Conservation (phyloP, 2,329 filamentous ascomycete species). For the Scleromitrula shiraiana region DNA sequence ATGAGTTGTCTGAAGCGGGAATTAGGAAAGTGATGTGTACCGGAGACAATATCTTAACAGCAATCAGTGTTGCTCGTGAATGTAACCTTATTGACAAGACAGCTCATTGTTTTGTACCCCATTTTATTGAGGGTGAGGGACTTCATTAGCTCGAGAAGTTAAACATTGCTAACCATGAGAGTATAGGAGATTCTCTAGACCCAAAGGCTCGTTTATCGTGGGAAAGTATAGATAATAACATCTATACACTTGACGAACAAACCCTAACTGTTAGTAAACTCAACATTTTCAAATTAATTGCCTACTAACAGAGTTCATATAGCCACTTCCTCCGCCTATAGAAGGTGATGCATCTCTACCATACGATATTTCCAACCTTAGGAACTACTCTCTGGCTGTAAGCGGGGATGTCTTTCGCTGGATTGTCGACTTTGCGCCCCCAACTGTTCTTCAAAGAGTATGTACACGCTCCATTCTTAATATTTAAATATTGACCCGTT, state of each 20-base stretch:
- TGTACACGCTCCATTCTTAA: constrained; percentile 21
- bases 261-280: constrained; percentile 55
- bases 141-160: not conserved
- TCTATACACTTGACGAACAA: constrained; percentile 68
- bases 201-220: constrained; percentile 68
- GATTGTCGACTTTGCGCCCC: constrained; percentile 83
- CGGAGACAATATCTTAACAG: constrained; percentile 94
- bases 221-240: constrained; percentile 89
- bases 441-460: constrained; percentile 66
- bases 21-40: constrained; percentile 95
- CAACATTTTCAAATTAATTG: not conserved
- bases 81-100: constrained; percentile 73
- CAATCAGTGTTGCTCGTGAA: constrained; percentile 89
- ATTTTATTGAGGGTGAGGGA: constrained; percentile 62
- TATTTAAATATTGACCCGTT: constrained; percentile 10
- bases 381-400: constrained; percentile 82
- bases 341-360: constrained; percentile 76
- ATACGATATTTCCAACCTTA: constrained; percentile 71
- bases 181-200: constrained; percentile 59
- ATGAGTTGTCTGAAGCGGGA: constrained; percentile 72
- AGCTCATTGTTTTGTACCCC: constrained; percentile 87
- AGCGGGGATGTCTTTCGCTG: constrained; percentile 94
- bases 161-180: constrained; percentile 6
- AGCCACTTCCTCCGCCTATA: constrained; percentile 59
- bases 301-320: not conserved